Evolutionary conservation across 2,329 filamentous ascomycete species (phyloP), one percentile per base, ranked within the genome.

Genomic region (Huntiella abstrusa): DNA sequence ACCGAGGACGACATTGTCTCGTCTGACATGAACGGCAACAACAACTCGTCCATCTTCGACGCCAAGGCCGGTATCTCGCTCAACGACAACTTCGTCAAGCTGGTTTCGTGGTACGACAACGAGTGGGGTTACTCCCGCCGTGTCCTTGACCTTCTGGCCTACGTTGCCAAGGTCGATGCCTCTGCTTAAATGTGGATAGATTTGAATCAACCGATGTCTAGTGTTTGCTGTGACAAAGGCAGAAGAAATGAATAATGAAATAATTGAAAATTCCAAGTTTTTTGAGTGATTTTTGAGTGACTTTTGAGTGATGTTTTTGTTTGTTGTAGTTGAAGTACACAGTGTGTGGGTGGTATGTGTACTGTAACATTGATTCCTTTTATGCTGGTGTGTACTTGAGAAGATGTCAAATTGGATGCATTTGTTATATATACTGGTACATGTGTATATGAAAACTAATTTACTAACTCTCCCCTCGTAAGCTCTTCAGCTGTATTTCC

Each of bases 81-180:
- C 59, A 98, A 96, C 79, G 69, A 86, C 61, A 87, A 95, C 80
- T 96, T 96, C 66, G 79, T 94, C 76, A 98, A 98, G 83, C 77
- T 98, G 53, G 82, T 95, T 64, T 80, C 80, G 60, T 96, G 88
- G 91, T 94, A 94, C 71, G 86, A 94, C 76, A 96, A 96, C 76
- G 88, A 96, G 78, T 95, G 87, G 86, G 91, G 87, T 62, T 96
- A 98, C 82, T 92, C 83, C 67, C 87, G 87, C 72, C 91, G 83
- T 77, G 83, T 87, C 60, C 70, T 87, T 57, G 83, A 91, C 69
- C 81, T 91, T 59, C 63, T 76, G 63, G 70, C 73, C 67, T 81
- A 86, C 73, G 74, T 87, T 59, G 71, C 81, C 66, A 83, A 83
- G 73, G 78, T 80, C 54, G 83, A 87, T 59, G 72, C 61, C 59